Base-by-base conservation (phyloP, 768 basidiomycete genomes). In the Amylocystis lapponica region DNA sequence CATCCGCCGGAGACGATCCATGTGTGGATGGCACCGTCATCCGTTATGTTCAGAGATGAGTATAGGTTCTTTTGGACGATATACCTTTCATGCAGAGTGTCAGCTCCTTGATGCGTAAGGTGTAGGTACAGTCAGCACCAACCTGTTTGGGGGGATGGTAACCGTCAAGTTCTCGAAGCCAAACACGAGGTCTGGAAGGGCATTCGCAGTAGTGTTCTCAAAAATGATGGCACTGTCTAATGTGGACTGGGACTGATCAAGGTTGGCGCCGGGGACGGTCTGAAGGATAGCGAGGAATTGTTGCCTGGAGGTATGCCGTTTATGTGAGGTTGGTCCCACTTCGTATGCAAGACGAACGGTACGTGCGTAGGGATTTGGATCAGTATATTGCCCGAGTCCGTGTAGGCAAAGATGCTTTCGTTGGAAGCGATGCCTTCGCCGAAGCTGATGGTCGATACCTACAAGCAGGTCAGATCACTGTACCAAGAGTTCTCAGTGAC, bases 61-160 rank as follows among this genome's bases (percentile, higher is more conserved):
- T 39, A 39, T 13, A 39, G 23, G 25, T 13, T 25, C 26, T 14
- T 34, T 33, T 39, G 46, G 25, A 47, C 33, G 23, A 36, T 17
- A 20, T 41, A 47, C 25, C 37, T 34, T n/a, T n/a, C 30, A 31
- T 11, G 44, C n/a, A n/a, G n/a, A n/a, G n/a, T n/a, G n/a, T n/a
- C n/a, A n/a, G 30, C 4, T 26, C n/a, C 13, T n/a, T 33, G 21
- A 43, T 27, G 25, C 17, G 33, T 33, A 27, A n/a, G n/a, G n/a
- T n/a, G n/a, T n/a, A n/a, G n/a, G n/a, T n/a, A n/a, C n/a, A n/a
- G 39, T 13, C 27, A 17, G 27, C 39, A 26, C 27, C 29, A 35
- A 17, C n/a, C n/a, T 9, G 16, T n/a, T n/a, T 8, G 37, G 23
- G 8, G 37, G 12, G 37, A 39, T 25, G 22, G 9, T 39, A 26